Percentiles rank a stretch among this genome's conserved stretches.
These are phyloP conservation scores for Trichoderma asperelloides DNA, from an alignment of 495 filamentous ascomycete genomes.

Conservation along the genomic window DNA sequence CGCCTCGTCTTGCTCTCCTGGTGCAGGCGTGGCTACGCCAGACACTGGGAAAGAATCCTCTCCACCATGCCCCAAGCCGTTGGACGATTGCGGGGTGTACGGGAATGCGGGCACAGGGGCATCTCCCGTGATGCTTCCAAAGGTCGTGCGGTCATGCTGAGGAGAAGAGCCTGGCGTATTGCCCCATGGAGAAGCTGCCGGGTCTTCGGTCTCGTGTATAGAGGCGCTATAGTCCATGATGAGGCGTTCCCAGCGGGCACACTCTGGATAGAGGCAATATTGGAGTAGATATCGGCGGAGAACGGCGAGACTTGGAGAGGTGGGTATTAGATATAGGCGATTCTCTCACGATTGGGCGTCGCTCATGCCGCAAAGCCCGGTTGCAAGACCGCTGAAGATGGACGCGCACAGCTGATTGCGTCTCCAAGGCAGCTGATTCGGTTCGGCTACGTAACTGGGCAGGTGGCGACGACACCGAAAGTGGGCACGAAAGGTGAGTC, in stretches of 20 bases:
- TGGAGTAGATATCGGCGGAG: neutral
- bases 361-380: neutral
- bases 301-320: neutral
- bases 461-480: neutral
- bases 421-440: neutral
- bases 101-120: conserved; percentile 27
- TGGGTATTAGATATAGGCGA: neutral
- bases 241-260: neutral
- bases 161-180: conserved; percentile 56
- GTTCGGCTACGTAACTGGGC: conserved; percentile 4
- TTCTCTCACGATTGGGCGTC: neutral
- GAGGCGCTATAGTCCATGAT: conserved; percentile 80
- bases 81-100: conserved; percentile 25
- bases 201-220: conserved; percentile 63
- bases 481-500: neutral
- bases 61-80: conserved; percentile 30
- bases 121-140: conserved; percentile 30
- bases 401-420: neutral
- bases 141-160: conserved; percentile 48
- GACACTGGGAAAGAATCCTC: conserved; percentile 27
- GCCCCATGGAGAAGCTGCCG: conserved; percentile 67
- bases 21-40: conserved; percentile 30
- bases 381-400: neutral
- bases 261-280: neutral
- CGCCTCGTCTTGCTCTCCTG: conserved; percentile 15